Evolutionary conservation across 306 rosid species (phyloP).

Genomic region (cucumber (Cucumis sativus)): Cucumber_9930_V3 NC_026660.2:17632501-17633000

Average conservation of each 20-base stretch:
- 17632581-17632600: slow-evolving; percentile 77
- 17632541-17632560: background rate
- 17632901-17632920: too few relatives aligned
- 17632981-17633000: slow-evolving; percentile 92
- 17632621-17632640: slow-evolving; percentile 84
- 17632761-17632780: slow-evolving; percentile 97
- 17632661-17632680: too few relatives aligned
- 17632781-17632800: slow-evolving; percentile 93
- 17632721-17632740: too few relatives aligned
- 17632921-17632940: slow-evolving; percentile 30
- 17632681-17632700: too few relatives aligned
- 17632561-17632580: slow-evolving; percentile 5
- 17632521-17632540: background rate
- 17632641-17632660: slow-evolving; percentile 9
- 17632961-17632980: slow-evolving; percentile 77
- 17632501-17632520: background rate
- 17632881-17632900: too few relatives aligned
- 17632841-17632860: slow-evolving; percentile 61
- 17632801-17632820: slow-evolving; percentile 87
- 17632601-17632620: slow-evolving; percentile 70
- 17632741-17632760: slow-evolving; percentile 12
- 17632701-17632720: too few relatives aligned
- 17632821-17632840: slow-evolving; percentile 91
- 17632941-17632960: slow-evolving; percentile 86
- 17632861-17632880: too few relatives aligned